phyloP scores from a whole-genome alignment of 192 early-diverging fungal genomes.

The Borealophlyctis nickersoniae region DNA sequence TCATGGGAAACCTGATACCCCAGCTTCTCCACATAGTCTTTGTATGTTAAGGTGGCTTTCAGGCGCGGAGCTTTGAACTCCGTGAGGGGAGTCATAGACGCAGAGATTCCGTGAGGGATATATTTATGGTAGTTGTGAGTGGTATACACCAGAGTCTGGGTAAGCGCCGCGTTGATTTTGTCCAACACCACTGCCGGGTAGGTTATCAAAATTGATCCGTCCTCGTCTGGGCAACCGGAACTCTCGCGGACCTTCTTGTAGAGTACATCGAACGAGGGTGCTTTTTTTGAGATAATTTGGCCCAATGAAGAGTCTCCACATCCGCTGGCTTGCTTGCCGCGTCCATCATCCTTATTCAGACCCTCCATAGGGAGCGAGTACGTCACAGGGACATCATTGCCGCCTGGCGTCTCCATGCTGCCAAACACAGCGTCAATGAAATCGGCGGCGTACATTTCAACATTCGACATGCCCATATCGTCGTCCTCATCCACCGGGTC shows the following conservation, averaged over 20 bases:
- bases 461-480: not conserved
- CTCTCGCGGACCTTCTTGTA: no score
- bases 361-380: not conserved
- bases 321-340: not conserved
- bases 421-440: conserved; percentile 5
- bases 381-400: not conserved
- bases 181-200: conserved; percentile 10
- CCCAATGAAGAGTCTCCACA: not conserved
- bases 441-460: not conserved
- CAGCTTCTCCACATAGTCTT: conserved; percentile 25
- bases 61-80: conserved; percentile 21
- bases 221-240: no score
- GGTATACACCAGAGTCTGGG: conserved; percentile 29
- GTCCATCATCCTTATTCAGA: not conserved
- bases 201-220: no score
- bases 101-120: conserved; percentile 2
- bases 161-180: conserved; percentile 23
- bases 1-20: conserved; percentile 36
- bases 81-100: conserved; percentile 9
- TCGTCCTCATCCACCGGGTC: not conserved
- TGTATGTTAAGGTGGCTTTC: conserved; percentile 17
- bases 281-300: no score
- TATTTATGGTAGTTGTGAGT: conserved; percentile 37
- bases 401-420: not conserved
- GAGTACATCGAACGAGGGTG: not conserved